Base-by-base conservation (phyloP, 805 yeast genomes). In the Yarrowia phangngaensis region DNA sequence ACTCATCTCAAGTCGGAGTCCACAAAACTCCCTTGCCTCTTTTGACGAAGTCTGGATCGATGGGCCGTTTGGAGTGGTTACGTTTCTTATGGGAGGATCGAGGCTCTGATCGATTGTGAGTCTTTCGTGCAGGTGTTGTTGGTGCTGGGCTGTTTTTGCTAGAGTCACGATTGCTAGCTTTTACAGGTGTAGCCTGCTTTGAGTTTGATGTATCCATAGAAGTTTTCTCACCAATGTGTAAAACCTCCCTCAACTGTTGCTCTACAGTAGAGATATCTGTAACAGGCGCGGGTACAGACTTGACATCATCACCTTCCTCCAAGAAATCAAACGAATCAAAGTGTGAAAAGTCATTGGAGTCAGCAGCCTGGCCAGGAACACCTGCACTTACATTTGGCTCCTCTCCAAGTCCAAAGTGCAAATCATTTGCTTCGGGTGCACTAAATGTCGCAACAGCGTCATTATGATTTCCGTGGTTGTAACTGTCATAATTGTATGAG, bases 321-420 rank as follows among this genome's bases (percentile, higher is more conserved):
- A 90, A 97, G 61, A 90, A 90, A 65, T 90, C 97, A 31, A 90
- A 85, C 22, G 48, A 15, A 13, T 41, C 35, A 22, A 41, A 41
- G 64, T 87, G 95, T 62, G 90, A 90, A 68, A 92, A 92, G 66
- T 90, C 97, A 58, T 90, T 97, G 62, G 84, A 24, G 5, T 36
- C 43, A 2, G 43, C 12, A 4, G 6, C 22, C 12, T 36, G 30
- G 6, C 31, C 30, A 13, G 16, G 9, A 14, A 17, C 19, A 7
- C 16, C 8, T 4, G 15, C 20, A 11, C 20, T 29, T 4, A 19
- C 11, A 3, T 26, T 17, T 3, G 12, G 4, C 6, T 11, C 41
- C 8, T 15, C 41, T 11, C 12, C 41, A 15, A 35, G 19, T 12
- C 6, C 19, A 20, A 26, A 14, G 11, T 8, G 9, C 13, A 14